Evolutionary conservation across 2,329 filamentous ascomycete genomes (phyloP).

Genomic region (Bipolaris victoriae): DNA sequence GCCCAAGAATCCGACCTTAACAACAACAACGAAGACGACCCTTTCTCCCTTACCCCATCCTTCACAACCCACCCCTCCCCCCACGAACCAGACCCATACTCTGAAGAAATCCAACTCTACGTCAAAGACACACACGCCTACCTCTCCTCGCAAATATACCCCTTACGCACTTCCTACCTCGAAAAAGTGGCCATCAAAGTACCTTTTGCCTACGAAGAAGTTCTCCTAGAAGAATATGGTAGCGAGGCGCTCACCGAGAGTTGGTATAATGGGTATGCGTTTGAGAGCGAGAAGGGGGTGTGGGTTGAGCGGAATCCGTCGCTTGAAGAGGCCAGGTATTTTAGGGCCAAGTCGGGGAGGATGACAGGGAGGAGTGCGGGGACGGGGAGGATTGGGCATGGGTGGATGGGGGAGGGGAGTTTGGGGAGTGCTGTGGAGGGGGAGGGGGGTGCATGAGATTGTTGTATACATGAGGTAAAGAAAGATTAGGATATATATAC

Average conservation of each 20-base stretch:
- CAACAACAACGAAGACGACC: neutral
- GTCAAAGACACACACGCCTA: slow-evolving; percentile 66
- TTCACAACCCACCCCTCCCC: slow-evolving; percentile 4
- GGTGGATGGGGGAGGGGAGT: slow-evolving; percentile 4
- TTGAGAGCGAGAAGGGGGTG: slow-evolving; percentile 41
- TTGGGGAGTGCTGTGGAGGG: neutral
- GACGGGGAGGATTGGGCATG: slow-evolving; percentile 1
- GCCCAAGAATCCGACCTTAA: slow-evolving; percentile 11
- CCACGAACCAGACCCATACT: neutral
- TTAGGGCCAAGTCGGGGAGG: slow-evolving; percentile 7
- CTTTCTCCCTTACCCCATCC: neutral
- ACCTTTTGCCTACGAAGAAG: slow-evolving; percentile 61
- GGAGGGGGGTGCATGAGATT: no score
- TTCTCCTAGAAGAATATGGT: slow-evolving; percentile 64
- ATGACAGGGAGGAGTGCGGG: slow-evolving; percentile 1
- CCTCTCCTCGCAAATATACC: slow-evolving; percentile 61
- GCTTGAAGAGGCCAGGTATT: neutral
- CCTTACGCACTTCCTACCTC: slow-evolving; percentile 61
- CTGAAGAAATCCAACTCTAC: slow-evolving; percentile 25
- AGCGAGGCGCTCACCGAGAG: slow-evolving; percentile 55
- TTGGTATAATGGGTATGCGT: slow-evolving; percentile 53
- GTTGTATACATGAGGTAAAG: no score
- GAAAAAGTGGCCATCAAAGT: slow-evolving; percentile 61
- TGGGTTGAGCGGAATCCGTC: slow-evolving; percentile 24
- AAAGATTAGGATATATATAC: no score